Percentiles rank a stretch among this genome's conserved stretches.
phyloP scores from a whole-genome alignment of 2,329 filamentous ascomycete genomes.

The Fusarium austroafricanum region DNA sequence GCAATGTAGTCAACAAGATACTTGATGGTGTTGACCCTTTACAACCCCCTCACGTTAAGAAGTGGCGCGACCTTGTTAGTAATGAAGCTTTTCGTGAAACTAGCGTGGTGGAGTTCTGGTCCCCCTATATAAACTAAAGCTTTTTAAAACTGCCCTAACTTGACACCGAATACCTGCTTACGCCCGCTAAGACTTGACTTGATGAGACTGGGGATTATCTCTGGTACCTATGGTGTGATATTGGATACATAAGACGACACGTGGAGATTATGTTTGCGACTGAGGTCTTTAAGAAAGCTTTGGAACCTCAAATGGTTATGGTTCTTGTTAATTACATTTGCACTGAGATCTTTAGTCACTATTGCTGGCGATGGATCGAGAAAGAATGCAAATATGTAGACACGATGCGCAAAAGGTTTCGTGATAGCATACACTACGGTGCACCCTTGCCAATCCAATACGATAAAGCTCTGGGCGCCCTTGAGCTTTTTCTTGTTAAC shows the following conservation, averaged over 20 bases:
- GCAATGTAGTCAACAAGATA: background rate
- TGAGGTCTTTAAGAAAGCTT: background rate
- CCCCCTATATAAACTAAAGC: background rate
- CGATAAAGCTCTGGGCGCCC: background rate
- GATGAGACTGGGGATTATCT: background rate
- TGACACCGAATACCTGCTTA: rapidly evolving
- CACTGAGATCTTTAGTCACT: background rate
- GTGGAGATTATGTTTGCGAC: background rate
- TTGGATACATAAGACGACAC: rapidly evolving
- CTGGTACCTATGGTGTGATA: background rate
- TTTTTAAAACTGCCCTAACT: rapidly evolving
- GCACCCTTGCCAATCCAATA: rapidly evolving
- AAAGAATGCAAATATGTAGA: rapidly evolving
- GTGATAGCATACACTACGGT: background rate
- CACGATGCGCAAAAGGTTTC: rapidly evolving
- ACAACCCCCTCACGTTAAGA: rapidly evolving
- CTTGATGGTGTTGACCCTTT: background rate
- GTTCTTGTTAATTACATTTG: background rate
- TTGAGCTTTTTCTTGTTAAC: background rate
- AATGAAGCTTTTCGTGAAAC: background rate
- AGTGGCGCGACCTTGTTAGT: background rate
- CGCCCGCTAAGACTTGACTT: rapidly evolving
- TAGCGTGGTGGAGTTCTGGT: rapidly evolving
- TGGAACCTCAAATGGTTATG: rapidly evolving
- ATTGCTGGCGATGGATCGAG: background rate